Base-by-base conservation (phyloP, 1,284 basidiomycete genomes). In the Sanguinoderma infundibulare region DNA sequence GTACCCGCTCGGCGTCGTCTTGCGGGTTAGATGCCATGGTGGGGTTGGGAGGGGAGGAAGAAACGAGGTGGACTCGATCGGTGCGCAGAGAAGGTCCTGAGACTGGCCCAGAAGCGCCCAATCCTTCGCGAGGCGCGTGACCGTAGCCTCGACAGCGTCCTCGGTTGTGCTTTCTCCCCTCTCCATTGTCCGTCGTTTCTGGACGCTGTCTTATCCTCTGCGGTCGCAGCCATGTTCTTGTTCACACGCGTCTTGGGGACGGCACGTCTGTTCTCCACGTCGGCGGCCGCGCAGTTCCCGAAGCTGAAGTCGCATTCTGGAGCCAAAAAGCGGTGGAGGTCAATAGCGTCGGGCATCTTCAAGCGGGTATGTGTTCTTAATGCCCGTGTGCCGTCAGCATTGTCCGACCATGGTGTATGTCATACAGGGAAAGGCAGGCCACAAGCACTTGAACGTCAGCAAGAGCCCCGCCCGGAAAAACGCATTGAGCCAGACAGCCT, bases 321-420 rank as follows among this genome's bases (percentile, higher is more conserved):
- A 10, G 83, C 91, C n/a, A 92, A 92, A 79, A 93, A 93, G 75
- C 78, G 91, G 66, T 93, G 90, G 90, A 79, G 83, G 63, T 86
- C 88, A 1, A 76, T 92, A 39, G 82, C 83, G 17, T 87, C 83
- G 26, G 87, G 89, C 34, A 72, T 79, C n/a, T 93, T 92, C 79
- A 93, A 93, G 80, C 88, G 91, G 62, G 91, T 93, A 68, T 53
- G 86, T 76, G 9, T 22, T 61, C 65, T n/a, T 53, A 52, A 38
- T 39, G 47, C 46, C 40, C 3, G 26, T 32, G 24, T 22, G 6
- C 46, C 10, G 32, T 20, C 15, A 51, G 20, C 32, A n/a, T 7
- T 39, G 42, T 35, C 54, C 15, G 28, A 49, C 51, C 15, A 53
- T 62, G 38, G 60, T 56, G 50, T 55, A 56, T 32, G 12, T 26